phyloP scores from a whole-genome alignment of 352 stramenopile species.

The Aphanomyces invadans region DNA sequence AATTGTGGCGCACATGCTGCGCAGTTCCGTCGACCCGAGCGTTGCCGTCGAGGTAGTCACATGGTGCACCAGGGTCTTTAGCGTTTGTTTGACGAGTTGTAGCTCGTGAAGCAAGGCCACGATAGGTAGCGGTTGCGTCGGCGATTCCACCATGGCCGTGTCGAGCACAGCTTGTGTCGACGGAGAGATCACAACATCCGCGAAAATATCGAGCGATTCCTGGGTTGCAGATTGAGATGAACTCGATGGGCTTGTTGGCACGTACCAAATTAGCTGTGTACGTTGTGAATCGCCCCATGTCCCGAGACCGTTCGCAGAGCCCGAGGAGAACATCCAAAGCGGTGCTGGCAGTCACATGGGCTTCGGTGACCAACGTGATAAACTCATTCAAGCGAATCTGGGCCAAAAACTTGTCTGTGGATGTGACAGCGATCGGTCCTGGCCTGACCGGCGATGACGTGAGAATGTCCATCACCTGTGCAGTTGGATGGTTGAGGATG shows the following conservation, averaged over 20 bases:
- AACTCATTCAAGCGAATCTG: constrained; percentile 61
- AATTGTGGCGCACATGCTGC: background rate
- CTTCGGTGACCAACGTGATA: constrained; percentile 58
- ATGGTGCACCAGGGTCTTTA: background rate
- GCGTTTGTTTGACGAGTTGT: background rate
- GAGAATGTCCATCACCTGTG: too few species aligned
- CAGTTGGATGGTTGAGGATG: background rate
- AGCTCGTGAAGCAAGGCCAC: background rate
- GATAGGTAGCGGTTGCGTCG: background rate
- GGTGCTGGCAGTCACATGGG: constrained; percentile 67
- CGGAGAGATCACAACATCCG: background rate
- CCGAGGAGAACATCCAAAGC: constrained; percentile 62
- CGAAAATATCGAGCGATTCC: constrained; percentile 14
- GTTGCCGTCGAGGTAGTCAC: background rate
- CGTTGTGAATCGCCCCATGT: constrained; percentile 49
- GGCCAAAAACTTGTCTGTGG: constrained; percentile 40
- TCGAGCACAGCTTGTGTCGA: background rate
- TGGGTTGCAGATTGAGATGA: background rate
- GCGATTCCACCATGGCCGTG: background rate
- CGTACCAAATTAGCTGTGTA: constrained; percentile 57
- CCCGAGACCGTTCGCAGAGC: constrained; percentile 55
- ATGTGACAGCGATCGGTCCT: background rate
- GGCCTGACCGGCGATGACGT: background rate
- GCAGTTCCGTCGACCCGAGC: background rate
- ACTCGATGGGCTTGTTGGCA: background rate